Base-by-base conservation (phyloP, 495 filamentous ascomycete species). In the Aspergillus affinis region DNA sequence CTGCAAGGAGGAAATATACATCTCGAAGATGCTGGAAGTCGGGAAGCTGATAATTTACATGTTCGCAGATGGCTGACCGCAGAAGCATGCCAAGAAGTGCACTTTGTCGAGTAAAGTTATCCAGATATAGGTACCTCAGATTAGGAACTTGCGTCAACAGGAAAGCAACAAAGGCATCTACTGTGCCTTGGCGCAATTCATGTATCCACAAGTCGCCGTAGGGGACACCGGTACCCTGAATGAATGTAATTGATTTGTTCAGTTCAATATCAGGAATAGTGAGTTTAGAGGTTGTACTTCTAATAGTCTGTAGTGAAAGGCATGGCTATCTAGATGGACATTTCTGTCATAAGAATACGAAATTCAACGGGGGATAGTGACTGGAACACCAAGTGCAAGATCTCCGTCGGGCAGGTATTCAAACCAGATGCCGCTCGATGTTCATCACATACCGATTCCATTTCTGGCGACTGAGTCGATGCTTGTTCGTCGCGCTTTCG, bases 111-210 rank as follows among this genome's bases (percentile, higher is more conserved):
- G 61, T 53, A 36, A 65, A 65, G 51, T 13, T 44, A 32, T 30
- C 62, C 18, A 68, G 60, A 36, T 57, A 53, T 26, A 69, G 53
- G 46, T 13, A 53, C 20, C 18, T 59, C 19, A 65, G 63, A 46
- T 44, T 65, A 20, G 61, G 32, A 6, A 57, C 45, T 36, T 61
- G 61, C 27, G 66, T 48, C 18, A 65, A 17, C 27, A 69, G 50
- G 23, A 69, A 36, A 8, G 66, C 66, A n/a, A 69, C 49, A 32
- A 65, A 41, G 9, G 63, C 66, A 60, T 69, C 63, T 21, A 61
- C 53, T 48, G 58, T 57, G 36, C 61, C 61, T 29, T 51, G n/a
- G 10, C 36, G 55, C 32, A 69, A 23, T 48, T 51, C 61, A 19
- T 60, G 55, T 13, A 61, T 62, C 66, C 66, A 69, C 20, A 19